Evolutionary conservation across 257 asterid species (phyloP), one percentile per base, ranked within the genome.

Genomic region (Thymus quinquecostatus): DNA sequence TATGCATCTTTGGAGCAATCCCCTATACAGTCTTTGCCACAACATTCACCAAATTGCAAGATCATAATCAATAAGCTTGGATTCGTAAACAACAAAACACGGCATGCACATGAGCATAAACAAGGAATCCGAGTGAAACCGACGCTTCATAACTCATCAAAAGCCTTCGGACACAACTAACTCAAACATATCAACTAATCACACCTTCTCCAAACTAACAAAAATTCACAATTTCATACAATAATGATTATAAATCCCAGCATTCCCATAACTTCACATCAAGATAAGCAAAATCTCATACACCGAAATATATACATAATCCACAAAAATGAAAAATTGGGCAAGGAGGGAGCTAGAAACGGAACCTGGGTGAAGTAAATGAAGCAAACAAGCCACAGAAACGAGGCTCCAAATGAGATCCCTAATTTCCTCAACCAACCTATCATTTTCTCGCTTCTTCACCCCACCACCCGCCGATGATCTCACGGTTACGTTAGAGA

Each of bases 331-430:
- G 5, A n/a, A 40, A 28, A 40, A 28, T 57, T 11, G 32, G 12
- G 50, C 50, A 30, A 33, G 54, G 64, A 43, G 56, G 13, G 57
- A 48, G 64, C 3, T 3, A 5, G 66, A 43, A 58, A 70, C 9
- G 32, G 58, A 71, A 92, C 98, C 98, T 93, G 98, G 66, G 98
- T 93, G 90, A 87, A 93, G 85, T 93, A 93, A 83, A 93, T 90
- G 76, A 93, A 77, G 84, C 96, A 91, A 76, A 89, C 96, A 54
- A 93, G 92, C 98, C 97, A 93, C 32, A 93, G 58, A 78, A 93
- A 93, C 1, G 98, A 83, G 34, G 85, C 87, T 64, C 98, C 97
- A 79, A 90, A 93, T 68, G 92, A 85, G 85, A 81, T 77, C 80
- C 83, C 83, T n/a, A 93, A 82, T 78, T 85, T 88, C 73, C 86